Conservation (phyloP, 2,329 filamentous ascomycete species). For the Geosmithia flava region DNA sequence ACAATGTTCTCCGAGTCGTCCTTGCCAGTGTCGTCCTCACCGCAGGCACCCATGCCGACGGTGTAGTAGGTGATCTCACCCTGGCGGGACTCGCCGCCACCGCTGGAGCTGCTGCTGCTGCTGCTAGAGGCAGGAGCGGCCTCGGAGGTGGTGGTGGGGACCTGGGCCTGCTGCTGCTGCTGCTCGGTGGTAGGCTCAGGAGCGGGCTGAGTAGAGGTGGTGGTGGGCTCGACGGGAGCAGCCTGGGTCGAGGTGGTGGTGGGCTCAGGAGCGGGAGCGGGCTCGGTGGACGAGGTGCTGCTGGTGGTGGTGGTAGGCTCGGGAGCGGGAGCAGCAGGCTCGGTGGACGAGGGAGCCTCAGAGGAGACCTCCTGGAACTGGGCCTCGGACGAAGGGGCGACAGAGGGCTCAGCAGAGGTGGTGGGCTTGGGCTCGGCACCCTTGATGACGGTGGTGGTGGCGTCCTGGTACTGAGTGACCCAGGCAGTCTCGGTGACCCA, state of each 20-base stretch:
- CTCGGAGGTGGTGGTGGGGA: constrained; percentile 9
- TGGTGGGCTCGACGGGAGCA: constrained; percentile 5
- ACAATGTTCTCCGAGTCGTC: constrained; percentile 49
- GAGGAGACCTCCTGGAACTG: not conserved
- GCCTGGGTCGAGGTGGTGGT: constrained; percentile 1
- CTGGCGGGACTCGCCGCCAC: constrained; percentile 16
- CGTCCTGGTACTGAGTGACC: constrained; percentile 35
- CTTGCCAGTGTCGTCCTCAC: constrained; percentile 43
- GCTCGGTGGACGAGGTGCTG: constrained; percentile 7
- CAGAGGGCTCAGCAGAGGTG: not conserved
- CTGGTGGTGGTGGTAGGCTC: constrained; percentile 12
- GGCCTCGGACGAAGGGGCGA: not conserved
- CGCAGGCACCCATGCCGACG: constrained; percentile 58
- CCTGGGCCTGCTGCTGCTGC: constrained; percentile 6
- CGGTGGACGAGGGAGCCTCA: constrained; percentile 4
- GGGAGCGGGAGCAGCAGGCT: constrained; percentile 9
- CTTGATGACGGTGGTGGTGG: constrained; percentile 27
- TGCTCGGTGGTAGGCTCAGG: constrained; percentile 4
- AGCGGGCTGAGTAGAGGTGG: constrained; percentile 1
- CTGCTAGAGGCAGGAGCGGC: constrained; percentile 10
- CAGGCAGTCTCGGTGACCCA: constrained; percentile 36
- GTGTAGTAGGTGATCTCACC: constrained; percentile 69
- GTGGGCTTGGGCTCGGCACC: constrained; percentile 7
- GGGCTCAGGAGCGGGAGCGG: constrained; percentile 1
- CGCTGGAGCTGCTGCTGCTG: constrained; percentile 3